Evolutionary conservation across 2,329 filamentous ascomycete species (phyloP).

Genomic region (Helotiales sp.): DNA sequence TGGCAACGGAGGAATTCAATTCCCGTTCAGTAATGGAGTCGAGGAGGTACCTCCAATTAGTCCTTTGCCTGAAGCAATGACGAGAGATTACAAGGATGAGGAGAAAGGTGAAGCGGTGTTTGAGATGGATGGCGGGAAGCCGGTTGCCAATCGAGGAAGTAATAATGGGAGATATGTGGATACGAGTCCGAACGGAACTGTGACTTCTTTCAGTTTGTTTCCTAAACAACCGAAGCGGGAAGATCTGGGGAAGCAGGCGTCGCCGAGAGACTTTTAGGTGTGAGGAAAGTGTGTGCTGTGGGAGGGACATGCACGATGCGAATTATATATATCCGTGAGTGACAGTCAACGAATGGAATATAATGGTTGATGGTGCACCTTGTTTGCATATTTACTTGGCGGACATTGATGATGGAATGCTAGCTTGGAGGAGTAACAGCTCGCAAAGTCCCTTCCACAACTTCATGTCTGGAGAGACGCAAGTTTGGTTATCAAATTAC

Average conservation of each 20-base stretch:
- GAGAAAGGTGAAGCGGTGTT: neutral
- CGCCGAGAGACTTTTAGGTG: constrained; percentile 8
- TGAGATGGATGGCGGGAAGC: neutral
- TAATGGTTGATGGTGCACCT: no score
- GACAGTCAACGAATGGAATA: no score
- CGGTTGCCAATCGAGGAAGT: neutral
- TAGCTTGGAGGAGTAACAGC: no score
- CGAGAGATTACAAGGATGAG: neutral
- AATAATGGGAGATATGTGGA: neutral
- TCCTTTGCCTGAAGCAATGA: constrained; percentile 1
- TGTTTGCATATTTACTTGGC: no score
- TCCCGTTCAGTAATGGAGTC: neutral
- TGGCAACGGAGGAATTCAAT: neutral
- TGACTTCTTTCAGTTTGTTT: constrained; percentile 1
- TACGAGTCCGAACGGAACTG: neutral
- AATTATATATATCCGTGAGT: no score
- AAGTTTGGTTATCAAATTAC: no score
- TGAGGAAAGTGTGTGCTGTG: no score
- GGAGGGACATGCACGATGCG: no score
- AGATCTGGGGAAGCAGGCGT: neutral
- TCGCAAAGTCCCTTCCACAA: no score
- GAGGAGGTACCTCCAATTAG: constrained; percentile 3
- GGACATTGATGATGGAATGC: no score
- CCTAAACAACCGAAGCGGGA: neutral
- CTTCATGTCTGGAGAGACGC: no score